Conservation (phyloP, 75 land plant genomes). For the Picea glauca region DNA sequence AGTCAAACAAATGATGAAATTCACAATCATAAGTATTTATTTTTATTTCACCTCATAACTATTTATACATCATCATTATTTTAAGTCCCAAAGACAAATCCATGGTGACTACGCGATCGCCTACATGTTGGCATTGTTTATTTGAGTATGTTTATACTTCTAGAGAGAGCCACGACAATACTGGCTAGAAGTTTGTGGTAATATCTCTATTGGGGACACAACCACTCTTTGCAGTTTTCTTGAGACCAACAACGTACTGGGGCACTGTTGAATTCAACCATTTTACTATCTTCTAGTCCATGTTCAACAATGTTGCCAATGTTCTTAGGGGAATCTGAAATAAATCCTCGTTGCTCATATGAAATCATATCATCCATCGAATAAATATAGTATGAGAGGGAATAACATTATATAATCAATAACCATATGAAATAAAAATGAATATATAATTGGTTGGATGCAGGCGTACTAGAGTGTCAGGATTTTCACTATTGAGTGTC, state of each 20-base stretch:
- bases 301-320: not conserved
- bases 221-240: not conserved
- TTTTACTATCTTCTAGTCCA: not conserved
- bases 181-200: not conserved
- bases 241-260: not conserved
- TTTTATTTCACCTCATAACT: too few species aligned
- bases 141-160: too few species aligned
- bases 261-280: not conserved
- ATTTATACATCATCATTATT: too few species aligned
- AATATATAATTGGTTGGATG: too few species aligned
- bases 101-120: too few species aligned
- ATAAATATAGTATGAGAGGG: not conserved
- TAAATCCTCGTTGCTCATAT: not conserved
- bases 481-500: conserved; percentile 16
- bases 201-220: not conserved
- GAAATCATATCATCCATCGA: not conserved
- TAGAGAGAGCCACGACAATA: too few species aligned
- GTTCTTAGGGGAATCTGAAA: not conserved
- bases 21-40: too few species aligned
- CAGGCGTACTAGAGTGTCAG: conserved; percentile 12
- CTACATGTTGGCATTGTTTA: too few species aligned
- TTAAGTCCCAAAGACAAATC: too few species aligned
- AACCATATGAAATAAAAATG: too few species aligned
- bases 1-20: too few species aligned
- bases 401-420: not conserved